These are phyloP conservation scores for Brachypodium distachyon DNA, from an alignment of 202 grass and related monocot species.

Conservation along the genomic window DNA sequence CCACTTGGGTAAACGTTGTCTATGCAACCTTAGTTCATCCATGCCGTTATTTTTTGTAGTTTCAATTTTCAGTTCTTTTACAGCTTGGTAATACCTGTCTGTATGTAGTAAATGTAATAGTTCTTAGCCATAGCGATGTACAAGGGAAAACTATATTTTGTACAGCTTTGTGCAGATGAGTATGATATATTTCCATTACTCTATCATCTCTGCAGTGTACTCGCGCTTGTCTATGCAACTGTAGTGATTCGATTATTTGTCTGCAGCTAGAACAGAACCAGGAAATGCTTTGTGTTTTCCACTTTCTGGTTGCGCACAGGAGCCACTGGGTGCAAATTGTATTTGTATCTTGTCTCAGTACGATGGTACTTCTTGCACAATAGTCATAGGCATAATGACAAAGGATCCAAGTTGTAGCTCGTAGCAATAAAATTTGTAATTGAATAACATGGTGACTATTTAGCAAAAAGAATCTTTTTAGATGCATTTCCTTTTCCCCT, in stretches of 20 bases:
- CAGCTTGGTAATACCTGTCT: neutral
- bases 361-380: neutral
- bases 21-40: neutral
- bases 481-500: neutral
- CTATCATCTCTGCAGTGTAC: neutral
- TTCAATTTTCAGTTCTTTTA: neutral
- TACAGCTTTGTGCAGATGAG: neutral
- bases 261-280: neutral
- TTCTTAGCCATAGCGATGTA: neutral
- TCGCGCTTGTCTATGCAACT: neutral
- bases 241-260: conserved; percentile 1
- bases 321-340: conserved; percentile 2
- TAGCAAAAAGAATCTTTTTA: neutral
- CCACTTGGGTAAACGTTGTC: neutral
- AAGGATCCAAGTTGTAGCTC: neutral
- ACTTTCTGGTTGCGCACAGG: neutral
- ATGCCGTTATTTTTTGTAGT: neutral
- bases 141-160: neutral
- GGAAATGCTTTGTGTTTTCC: neutral
- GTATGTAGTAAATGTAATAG: neutral
- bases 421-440: neutral
- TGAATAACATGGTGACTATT: neutral
- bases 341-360: neutral
- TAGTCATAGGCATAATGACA: neutral
- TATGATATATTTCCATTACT: conserved; percentile 6